Evolutionary conservation across 805 yeast species (phyloP).

Genomic region (Saccharomycopsis fermentans): DNA sequence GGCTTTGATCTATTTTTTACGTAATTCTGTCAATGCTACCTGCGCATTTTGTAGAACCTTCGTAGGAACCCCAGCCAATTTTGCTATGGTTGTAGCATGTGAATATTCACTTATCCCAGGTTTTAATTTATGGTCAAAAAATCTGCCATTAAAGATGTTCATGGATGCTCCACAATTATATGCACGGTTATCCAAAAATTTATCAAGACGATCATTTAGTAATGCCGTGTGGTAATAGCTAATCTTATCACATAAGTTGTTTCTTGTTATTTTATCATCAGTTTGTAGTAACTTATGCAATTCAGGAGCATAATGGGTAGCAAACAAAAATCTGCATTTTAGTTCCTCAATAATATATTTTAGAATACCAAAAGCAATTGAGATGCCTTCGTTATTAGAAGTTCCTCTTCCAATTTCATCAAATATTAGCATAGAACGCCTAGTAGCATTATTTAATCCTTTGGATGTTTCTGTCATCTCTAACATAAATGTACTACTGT

Average conservation of each 20-base stretch:
- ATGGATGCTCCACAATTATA: neutral
- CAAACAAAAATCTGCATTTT: conserved; percentile 69
- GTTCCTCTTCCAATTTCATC: conserved; percentile 93
- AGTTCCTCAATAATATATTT: conserved; percentile 42
- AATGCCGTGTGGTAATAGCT: conserved; percentile 12
- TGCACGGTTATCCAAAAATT: conserved; percentile 8
- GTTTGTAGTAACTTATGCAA: conserved; percentile 31
- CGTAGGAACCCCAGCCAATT: conserved; percentile 67
- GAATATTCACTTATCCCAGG: conserved; percentile 67
- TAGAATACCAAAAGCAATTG: conserved; percentile 73
- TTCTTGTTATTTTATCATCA: conserved; percentile 23
- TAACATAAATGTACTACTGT: conserved; percentile 85
- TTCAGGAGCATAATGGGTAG: conserved; percentile 73
- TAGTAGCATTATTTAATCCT: conserved; percentile 57
- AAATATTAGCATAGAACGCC: conserved; percentile 60
- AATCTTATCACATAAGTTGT: conserved; percentile 21
- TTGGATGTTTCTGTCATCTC: conserved; percentile 81
- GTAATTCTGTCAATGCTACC: neutral
- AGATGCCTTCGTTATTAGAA: conserved; percentile 71
- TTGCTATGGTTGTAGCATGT: conserved; percentile 69
- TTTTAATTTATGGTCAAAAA: conserved; percentile 43
- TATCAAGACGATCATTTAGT: conserved; percentile 5
- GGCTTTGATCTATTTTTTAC: neutral
- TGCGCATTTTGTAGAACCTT: conserved; percentile 45
- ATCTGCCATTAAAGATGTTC: conserved; percentile 16